phyloP scores from a whole-genome alignment of 2,329 filamentous ascomycete species.

The Raffaelea arxii region DNA sequence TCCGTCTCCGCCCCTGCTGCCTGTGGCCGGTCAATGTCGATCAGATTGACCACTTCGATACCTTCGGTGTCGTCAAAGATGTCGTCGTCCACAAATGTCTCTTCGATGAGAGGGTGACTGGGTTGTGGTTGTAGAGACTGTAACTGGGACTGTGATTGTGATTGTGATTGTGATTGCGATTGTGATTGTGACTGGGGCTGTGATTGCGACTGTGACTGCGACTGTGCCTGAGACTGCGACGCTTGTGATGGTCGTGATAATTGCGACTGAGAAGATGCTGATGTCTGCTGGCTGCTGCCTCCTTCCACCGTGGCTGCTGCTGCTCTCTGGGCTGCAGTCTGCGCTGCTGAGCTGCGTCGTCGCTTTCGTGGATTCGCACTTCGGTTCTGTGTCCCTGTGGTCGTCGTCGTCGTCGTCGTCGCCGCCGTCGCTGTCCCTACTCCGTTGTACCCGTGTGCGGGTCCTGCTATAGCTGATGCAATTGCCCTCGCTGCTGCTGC shows the following conservation, averaged over 20 bases:
- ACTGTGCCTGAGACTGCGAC: too few species aligned
- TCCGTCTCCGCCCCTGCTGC: neutral
- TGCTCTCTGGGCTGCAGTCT: neutral
- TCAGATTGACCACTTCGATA: slow-evolving; percentile 27
- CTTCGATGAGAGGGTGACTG: neutral
- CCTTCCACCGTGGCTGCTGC: neutral
- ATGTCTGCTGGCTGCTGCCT: neutral
- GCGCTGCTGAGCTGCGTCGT: neutral
- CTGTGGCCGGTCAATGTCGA: slow-evolving; percentile 11
- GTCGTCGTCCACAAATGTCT: slow-evolving; percentile 4
- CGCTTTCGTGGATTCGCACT: neutral
- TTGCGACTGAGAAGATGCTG: too few species aligned
- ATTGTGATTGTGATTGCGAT: too few species aligned
- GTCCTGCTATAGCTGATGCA: too few species aligned
- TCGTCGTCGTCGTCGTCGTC: neutral
- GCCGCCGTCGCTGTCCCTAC: neutral
- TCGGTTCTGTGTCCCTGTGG: neutral
- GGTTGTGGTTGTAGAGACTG: too few species aligned
- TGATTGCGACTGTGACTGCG: too few species aligned
- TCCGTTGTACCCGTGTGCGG: too few species aligned
- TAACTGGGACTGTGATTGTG: too few species aligned
- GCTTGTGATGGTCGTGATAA: too few species aligned
- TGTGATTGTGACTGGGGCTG: too few species aligned
- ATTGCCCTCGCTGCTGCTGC: neutral
- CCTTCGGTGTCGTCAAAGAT: slow-evolving; percentile 14